A percentile compares a stretch with the other conserved stretches of the same genome.
Conservation (phyloP, 805 yeast species). For the Saccharomycopsis sp. region DNA sequence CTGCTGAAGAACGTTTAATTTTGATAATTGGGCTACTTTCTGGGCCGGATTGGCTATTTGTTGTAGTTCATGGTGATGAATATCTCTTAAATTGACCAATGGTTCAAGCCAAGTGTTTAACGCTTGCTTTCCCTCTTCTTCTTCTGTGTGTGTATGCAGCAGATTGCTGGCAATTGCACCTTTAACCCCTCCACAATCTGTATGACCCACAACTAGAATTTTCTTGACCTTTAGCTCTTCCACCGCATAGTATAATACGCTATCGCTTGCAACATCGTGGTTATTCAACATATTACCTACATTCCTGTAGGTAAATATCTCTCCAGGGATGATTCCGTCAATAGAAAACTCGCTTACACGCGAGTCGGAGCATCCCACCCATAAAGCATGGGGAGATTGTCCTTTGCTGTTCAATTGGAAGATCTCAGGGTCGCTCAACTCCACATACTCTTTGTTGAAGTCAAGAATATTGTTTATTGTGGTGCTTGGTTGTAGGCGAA, state of each 20-base stretch:
- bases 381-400: constrained; percentile 86
- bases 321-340: constrained; percentile 80
- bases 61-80: constrained; percentile 45
- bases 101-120: constrained; percentile 69
- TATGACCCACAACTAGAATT: constrained; percentile 86
- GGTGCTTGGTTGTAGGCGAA: constrained; percentile 43
- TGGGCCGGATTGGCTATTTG: constrained; percentile 43
- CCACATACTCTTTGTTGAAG: constrained; percentile 41
- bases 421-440: constrained; percentile 24
- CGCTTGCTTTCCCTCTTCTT: constrained; percentile 30
- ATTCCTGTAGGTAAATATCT: constrained; percentile 80
- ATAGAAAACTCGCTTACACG: constrained; percentile 71
- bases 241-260: constrained; percentile 83
- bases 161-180: constrained; percentile 44
- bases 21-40: constrained; percentile 59
- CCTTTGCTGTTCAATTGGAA: constrained; percentile 57
- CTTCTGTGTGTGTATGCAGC: constrained; percentile 44
- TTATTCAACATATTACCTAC: constrained; percentile 74
- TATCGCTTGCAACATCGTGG: constrained; percentile 64
- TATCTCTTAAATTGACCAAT: constrained; percentile 62
- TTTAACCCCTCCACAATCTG: constrained; percentile 91
- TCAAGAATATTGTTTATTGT: constrained; percentile 41
- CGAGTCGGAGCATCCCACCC: constrained; percentile 94
- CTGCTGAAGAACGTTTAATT: constrained; percentile 69
- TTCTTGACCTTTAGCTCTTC: constrained; percentile 76